Conservation (phyloP, 805 yeast genomes). For the Candida jianshihensis region DNA sequence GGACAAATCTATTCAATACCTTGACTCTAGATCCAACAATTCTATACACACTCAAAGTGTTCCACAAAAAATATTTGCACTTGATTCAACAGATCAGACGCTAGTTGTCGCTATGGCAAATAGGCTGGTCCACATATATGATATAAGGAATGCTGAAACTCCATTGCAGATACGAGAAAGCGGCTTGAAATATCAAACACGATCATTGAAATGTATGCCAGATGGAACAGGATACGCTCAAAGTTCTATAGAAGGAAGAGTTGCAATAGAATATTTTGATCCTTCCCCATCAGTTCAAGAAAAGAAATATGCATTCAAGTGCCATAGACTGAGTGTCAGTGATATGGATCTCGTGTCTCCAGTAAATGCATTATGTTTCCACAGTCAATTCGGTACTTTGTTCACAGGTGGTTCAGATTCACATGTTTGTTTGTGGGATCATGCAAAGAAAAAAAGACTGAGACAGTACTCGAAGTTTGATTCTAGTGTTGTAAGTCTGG, state of each 20-base stretch:
- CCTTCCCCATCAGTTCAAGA: conserved; percentile 34
- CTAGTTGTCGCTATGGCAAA: conserved; percentile 49
- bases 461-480: conserved; percentile 56
- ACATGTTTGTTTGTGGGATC: conserved; percentile 83
- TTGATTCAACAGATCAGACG: conserved; percentile 44
- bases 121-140: conserved; percentile 51
- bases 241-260: conserved; percentile 77
- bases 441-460: conserved; percentile 71
- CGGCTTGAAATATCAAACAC: conserved; percentile 61
- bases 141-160: conserved; percentile 35
- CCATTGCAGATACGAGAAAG: conserved; percentile 51
- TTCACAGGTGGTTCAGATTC: conserved; percentile 93
- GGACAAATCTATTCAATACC: conserved; percentile 44
- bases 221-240: conserved; percentile 54
- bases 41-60: conserved; percentile 14
- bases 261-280: conserved; percentile 63
- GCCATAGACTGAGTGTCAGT: conserved; percentile 51
- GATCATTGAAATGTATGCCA: conserved; percentile 49
- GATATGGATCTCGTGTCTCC: conserved; percentile 60
- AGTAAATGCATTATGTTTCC: conserved; percentile 72
- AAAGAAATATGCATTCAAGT: conserved; percentile 69
- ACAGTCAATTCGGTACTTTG: conserved; percentile 69
- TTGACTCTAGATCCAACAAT: conserved; percentile 33
- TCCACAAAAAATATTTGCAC: conserved; percentile 49
- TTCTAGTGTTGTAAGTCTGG: conserved; percentile 37